phyloP scores from a whole-genome alignment of 108 stramenopile species.

The Nitzschia putrida region DNA sequence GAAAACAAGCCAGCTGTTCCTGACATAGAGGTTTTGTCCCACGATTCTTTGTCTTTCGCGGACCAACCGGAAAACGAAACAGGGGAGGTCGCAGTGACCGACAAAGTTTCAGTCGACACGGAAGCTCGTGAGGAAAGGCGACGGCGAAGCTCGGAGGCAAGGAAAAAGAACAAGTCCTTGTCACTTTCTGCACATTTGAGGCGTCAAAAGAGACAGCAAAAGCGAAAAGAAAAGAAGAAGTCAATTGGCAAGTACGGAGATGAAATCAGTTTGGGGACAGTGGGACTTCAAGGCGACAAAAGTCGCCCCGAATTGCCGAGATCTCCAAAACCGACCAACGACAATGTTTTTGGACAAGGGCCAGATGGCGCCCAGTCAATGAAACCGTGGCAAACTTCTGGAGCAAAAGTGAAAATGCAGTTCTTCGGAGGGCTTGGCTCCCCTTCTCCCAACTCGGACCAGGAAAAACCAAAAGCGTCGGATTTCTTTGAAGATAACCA shows the following conservation, averaged over 20 bases:
- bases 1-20: no score
- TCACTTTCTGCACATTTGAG: constrained; percentile 31
- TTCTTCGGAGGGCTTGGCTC: not conserved
- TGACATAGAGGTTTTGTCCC: no score
- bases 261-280: constrained; percentile 36
- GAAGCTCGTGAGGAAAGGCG: not conserved
- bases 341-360: not conserved
- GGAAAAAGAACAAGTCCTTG: constrained; percentile 1
- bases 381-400: constrained; percentile 4
- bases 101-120: no score
- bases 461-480: not conserved
- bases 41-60: no score
- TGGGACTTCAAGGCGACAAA: constrained; percentile 5
- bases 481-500: constrained; percentile 15
- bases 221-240: constrained; percentile 8
- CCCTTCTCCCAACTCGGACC: not conserved
- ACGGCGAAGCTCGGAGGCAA: not conserved
- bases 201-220: constrained; percentile 21
- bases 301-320: not conserved
- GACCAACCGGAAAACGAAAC: no score
- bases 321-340: not conserved
- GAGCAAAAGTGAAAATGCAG: not conserved
- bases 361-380: not conserved
- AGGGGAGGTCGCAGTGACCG: no score
- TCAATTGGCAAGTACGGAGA: constrained; percentile 24